A percentile compares a stretch with the other conserved stretches of the same genome.
phyloP scores from a whole-genome alignment of 257 asterid species.

The Capsicum chinense region DNA sequence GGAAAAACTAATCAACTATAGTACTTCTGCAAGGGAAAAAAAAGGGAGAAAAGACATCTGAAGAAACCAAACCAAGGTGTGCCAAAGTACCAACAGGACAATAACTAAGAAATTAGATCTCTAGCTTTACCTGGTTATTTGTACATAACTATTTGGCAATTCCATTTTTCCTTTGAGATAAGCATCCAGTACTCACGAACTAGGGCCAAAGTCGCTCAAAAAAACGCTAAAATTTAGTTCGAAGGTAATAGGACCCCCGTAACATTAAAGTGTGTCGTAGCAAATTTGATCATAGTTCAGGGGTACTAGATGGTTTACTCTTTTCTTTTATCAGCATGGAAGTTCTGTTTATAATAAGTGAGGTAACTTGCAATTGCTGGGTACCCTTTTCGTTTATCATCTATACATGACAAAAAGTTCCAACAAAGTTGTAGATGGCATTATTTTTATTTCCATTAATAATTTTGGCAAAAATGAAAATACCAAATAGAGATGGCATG shows the following conservation, averaged over 20 bases:
- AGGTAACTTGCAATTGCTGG: background rate
- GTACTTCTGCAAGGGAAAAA: background rate
- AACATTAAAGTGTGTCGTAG: no score
- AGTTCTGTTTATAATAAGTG: background rate
- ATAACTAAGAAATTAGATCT: background rate
- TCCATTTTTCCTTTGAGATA: background rate
- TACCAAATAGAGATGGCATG: background rate
- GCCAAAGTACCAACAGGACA: background rate
- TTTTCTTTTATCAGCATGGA: background rate
- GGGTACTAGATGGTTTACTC: no score
- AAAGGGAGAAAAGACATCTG: background rate
- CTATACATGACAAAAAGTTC: no score
- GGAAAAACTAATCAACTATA: background rate
- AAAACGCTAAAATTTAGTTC: no score
- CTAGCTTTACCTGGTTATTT: background rate
- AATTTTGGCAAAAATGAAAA: background rate
- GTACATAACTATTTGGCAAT: background rate
- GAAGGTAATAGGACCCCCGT: no score
- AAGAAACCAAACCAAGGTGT: background rate
- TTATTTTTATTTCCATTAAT: background rate
- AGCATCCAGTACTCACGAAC: no score
- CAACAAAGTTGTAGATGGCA: background rate
- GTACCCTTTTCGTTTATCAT: background rate
- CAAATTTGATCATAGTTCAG: no score
- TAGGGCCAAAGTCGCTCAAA: no score